Base-by-base conservation (phyloP, 148 eudicot species). In the Rhododendron molle region DNA sequence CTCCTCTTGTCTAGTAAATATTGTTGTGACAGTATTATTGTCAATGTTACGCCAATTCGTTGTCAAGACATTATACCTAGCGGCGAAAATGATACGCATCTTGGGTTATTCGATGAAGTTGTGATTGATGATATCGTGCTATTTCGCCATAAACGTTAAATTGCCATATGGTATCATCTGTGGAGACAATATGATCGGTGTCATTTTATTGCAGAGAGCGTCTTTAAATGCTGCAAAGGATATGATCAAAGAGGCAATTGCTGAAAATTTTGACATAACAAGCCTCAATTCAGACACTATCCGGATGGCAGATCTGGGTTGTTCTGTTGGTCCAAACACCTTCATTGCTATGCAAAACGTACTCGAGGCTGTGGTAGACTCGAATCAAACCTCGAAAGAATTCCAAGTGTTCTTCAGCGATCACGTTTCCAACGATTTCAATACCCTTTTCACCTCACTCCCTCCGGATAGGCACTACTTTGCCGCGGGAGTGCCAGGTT, bases 241-340 rank as follows among this genome's bases (percentile, higher is more conserved):
- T 8, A 56, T 84, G 86, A 77, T 84, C 54, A 58, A 84, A 13
- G 74, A 84, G 18, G 86, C 74, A 56, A 84, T 84, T 54, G 23
- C 14, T 15, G 86, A 84, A 14, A 84, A 77, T 1, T 36, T 84
- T 40, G 81, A 84, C 54, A n/a, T 84, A 26, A 40, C 43, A 76
- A 9, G 18, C 81, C 74, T 84, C 10, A 54, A 18, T 40, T 58
- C 82, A 76, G 77, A 84, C 11, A 40, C 56, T 1, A 54, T 84
- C 15, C n/a, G 73, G 10, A 28, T 84, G 13, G 86, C 86, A 52
- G 85, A 83, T 50, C 73, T 83, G 44, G 85, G 85, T 3, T 83
- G 85, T 73, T 83, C 85, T 26, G 52, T 43, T 6, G 86, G 86
- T 21, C 86, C 86, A 26, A 84, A 84, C 71, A 84, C 86, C 14